Evolutionary conservation across 1,139 yeast species (phyloP).

Genomic region (Pichia sp.): DNA sequence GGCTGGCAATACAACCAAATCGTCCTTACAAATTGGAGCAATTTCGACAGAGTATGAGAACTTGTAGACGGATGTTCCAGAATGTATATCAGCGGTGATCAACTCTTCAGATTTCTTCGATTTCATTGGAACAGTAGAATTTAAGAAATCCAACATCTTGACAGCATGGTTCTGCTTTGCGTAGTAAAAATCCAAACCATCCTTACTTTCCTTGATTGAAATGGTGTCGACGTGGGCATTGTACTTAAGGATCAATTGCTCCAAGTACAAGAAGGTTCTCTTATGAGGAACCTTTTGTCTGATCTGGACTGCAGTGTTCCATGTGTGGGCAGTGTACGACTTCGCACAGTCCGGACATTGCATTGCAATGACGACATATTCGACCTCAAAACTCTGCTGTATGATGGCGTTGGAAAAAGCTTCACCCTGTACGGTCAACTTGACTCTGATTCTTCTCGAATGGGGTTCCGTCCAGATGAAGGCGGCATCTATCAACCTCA

Average conservation of each 20-base stretch:
- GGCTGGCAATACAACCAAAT: constrained; percentile 83
- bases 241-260: constrained; percentile 88
- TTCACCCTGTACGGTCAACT: constrained; percentile 94
- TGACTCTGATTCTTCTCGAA: constrained; percentile 87
- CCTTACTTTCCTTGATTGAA: constrained; percentile 86
- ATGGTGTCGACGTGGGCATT: constrained; percentile 94
- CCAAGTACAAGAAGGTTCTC: constrained; percentile 90
- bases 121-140: constrained; percentile 83
- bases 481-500: constrained; percentile 86
- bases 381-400: constrained; percentile 94
- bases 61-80: constrained; percentile 83
- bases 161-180: constrained; percentile 86
- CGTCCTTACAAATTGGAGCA: constrained; percentile 97
- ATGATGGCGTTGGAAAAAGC: constrained; percentile 88
- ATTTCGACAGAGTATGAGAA: constrained; percentile 91
- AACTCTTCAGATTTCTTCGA: constrained; percentile 86
- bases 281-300: constrained; percentile 97
- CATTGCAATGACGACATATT: constrained; percentile 89
- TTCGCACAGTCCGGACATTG: constrained; percentile 99
- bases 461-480: constrained; percentile 99
- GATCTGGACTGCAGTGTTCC: constrained; percentile 97
- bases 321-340: constrained; percentile 90
- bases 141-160: constrained; percentile 87
- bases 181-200: constrained; percentile 93
- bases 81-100: constrained; percentile 86